Evolutionary conservation across 73 alveolate genomes (phyloP).

Genomic region (Uronychia setigera): DNA sequence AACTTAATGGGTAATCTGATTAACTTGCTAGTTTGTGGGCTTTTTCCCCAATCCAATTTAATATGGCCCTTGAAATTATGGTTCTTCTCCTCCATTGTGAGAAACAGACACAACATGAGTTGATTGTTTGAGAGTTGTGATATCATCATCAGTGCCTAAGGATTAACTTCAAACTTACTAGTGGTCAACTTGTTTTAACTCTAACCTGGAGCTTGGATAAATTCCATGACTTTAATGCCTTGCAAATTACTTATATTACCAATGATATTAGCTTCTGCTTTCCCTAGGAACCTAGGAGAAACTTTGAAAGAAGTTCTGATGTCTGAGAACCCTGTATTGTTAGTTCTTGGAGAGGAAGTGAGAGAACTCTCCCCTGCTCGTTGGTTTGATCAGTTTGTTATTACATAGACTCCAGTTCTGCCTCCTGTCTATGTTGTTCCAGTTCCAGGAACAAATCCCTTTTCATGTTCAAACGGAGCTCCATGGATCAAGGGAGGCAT

Average conservation of each 20-base stretch:
- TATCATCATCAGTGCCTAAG: not conserved
- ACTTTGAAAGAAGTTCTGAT: not conserved
- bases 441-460: not conserved
- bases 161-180: not conserved
- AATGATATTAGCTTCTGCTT: not conserved
- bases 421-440: not conserved
- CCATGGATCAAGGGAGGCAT: not conserved
- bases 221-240: not conserved
- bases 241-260: not conserved
- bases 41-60: too few relatives aligned
- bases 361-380: not conserved
- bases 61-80: too few relatives aligned
- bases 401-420: not conserved
- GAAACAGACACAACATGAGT: not conserved
- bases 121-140: not conserved
- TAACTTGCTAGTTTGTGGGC: not conserved
- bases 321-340: not conserved
- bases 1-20: not conserved
- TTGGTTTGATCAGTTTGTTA: not conserved
- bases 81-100: not conserved
- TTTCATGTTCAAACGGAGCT: not conserved
- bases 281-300: not conserved
- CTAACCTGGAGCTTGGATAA: not conserved
- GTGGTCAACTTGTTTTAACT: not conserved
- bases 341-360: not conserved